Conservation (phyloP, 805 yeast genomes). For the Barnettozyma salicaria region DNA sequence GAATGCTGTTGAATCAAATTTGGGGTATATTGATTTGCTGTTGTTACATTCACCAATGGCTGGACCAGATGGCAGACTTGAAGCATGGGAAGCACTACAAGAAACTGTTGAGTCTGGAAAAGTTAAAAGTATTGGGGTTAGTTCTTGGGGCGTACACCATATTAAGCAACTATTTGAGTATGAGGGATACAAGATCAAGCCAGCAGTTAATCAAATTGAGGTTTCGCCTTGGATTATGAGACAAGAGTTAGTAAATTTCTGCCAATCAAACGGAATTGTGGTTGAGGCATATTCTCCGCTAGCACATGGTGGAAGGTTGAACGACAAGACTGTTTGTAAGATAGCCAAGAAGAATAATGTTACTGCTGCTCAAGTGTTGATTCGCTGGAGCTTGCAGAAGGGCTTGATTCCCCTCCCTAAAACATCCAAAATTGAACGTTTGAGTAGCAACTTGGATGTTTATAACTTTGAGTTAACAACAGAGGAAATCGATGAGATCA, state of each 20-base stretch:
- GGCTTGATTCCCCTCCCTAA: constrained; percentile 54
- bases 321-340: constrained; percentile 37
- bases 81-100: constrained; percentile 70
- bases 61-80: constrained; percentile 49
- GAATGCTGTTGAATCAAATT: constrained; percentile 37
- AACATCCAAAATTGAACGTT: constrained; percentile 31
- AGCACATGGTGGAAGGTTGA: constrained; percentile 45
- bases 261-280: constrained; percentile 39
- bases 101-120: constrained; percentile 59
- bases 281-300: constrained; percentile 63
- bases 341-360: constrained; percentile 39
- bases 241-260: constrained; percentile 37
- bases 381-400: constrained; percentile 54
- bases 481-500: constrained; percentile 36
- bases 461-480: constrained; percentile 41
- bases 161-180: constrained; percentile 58
- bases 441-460: constrained; percentile 33
- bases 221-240: constrained; percentile 46
- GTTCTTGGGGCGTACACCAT: constrained; percentile 61
- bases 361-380: constrained; percentile 44
- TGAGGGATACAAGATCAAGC: constrained; percentile 48
- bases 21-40: constrained; percentile 68
- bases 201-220: constrained; percentile 72
- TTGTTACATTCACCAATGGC: constrained; percentile 61
- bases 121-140: constrained; percentile 69